Conservation (phyloP, 768 basidiomycete genomes). For the Cubamyces sp. region DNA sequence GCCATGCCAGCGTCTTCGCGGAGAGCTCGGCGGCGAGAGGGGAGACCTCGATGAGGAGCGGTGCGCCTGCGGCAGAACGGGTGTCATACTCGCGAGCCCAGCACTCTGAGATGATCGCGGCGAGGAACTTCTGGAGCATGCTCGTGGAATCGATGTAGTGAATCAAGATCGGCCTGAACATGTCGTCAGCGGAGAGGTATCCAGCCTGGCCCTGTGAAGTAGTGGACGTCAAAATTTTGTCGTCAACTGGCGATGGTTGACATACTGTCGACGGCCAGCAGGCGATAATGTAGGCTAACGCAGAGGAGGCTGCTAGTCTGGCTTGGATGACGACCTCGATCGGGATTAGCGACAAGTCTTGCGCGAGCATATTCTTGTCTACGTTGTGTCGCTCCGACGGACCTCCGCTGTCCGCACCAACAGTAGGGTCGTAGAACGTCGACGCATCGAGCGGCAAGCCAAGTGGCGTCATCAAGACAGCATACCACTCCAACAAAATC, state of each 20-base stretch:
- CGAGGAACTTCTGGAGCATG: conserved; percentile 87
- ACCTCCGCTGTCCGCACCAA: conserved; percentile 48
- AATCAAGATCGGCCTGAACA: conserved; percentile 73
- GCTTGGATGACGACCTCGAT: conserved; percentile 79
- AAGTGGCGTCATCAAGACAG: conserved; percentile 86
- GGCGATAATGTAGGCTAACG: conserved; percentile 70
- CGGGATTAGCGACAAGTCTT: conserved; percentile 84
- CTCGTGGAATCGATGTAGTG: conserved; percentile 87
- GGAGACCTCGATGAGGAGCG: conserved; percentile 57
- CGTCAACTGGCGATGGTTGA: not conserved
- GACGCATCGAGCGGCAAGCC: conserved; percentile 74
- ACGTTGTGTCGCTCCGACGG: conserved; percentile 82
- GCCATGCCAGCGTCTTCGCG: conserved; percentile 65
- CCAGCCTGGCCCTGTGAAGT: conserved; percentile 22
- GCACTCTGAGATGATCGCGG: conserved; percentile 88
- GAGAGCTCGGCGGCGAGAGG: conserved; percentile 70
- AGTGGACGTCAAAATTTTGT: not conserved
- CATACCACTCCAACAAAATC: conserved; percentile 82
- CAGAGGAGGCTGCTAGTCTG: conserved; percentile 75
- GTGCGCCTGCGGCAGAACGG: conserved; percentile 33
- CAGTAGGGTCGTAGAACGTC: conserved; percentile 66
- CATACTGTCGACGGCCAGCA: conserved; percentile 69
- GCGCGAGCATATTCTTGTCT: conserved; percentile 92
- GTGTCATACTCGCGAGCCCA: conserved; percentile 73
- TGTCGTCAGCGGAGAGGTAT: conserved; percentile 52